phyloP scores from a whole-genome alignment of 768 basidiomycete genomes.

The Daedalea quercina region DNA sequence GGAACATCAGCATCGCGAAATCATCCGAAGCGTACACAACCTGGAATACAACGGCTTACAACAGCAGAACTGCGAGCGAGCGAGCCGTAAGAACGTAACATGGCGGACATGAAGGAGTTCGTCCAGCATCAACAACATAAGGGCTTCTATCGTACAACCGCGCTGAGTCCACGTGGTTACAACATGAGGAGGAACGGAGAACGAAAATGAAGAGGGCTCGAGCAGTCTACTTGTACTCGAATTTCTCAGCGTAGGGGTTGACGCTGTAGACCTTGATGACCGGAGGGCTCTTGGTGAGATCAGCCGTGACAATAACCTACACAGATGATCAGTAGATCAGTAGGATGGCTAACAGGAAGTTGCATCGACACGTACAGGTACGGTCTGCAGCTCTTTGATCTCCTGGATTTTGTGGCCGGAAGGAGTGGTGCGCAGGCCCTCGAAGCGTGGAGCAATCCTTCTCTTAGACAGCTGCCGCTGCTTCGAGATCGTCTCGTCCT shows the following conservation, averaged over 20 bases:
- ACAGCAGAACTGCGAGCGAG: constrained; percentile 1
- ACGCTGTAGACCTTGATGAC: constrained; percentile 97
- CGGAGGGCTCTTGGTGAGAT: constrained; percentile 92
- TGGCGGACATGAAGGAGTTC: background rate
- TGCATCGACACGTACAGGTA: constrained; percentile 59
- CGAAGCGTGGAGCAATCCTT: constrained; percentile 73
- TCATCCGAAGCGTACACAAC: constrained; percentile 1
- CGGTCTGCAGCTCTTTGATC: constrained; percentile 87
- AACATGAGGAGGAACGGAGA: background rate
- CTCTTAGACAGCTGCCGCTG: constrained; percentile 75
- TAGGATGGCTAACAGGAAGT: background rate
- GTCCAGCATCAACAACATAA: constrained; percentile 3
- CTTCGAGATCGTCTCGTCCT: constrained; percentile 55
- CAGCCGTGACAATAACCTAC: constrained; percentile 91
- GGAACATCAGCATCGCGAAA: constrained; percentile 1
- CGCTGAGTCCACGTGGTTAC: constrained; percentile 3
- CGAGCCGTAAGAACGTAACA: background rate
- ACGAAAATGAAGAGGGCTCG: constrained; percentile 3
- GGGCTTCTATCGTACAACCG: constrained; percentile 15
- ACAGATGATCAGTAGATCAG: constrained; percentile 1
- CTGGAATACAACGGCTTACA: constrained; percentile 1
- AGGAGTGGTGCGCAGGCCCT: constrained; percentile 66
- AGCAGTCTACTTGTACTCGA: constrained; percentile 28
- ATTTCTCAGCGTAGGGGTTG: constrained; percentile 74
- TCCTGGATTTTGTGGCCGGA: constrained; percentile 95